phyloP scores from a whole-genome alignment of 257 asterid species.

The Ophiorrhiza pumila region DNA sequence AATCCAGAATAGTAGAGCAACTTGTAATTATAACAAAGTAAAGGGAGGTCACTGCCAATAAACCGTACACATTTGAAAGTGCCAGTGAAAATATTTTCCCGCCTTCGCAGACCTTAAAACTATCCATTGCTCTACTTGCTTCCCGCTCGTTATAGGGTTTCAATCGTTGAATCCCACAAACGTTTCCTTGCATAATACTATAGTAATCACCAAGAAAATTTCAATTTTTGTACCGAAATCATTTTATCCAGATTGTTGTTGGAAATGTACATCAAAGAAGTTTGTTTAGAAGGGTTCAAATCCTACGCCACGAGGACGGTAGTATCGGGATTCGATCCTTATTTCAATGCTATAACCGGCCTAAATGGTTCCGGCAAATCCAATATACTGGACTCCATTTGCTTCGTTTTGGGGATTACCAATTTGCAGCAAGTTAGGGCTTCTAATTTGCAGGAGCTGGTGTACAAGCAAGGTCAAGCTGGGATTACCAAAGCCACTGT shows the following conservation, averaged over 20 bases:
- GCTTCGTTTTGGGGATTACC: constrained; percentile 94
- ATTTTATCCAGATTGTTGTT: background rate
- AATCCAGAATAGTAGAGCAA: background rate
- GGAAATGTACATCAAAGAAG: constrained; percentile 72
- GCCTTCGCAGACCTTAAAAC: background rate
- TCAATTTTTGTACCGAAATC: background rate
- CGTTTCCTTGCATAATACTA: background rate
- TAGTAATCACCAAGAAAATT: too few species aligned
- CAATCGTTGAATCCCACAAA: constrained; percentile 4
- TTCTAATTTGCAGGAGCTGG: constrained; percentile 95
- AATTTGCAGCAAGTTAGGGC: constrained; percentile 99
- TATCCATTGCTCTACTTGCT: too few species aligned
- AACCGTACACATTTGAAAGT: background rate
- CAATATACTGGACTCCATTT: constrained; percentile 93
- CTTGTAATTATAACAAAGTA: background rate
- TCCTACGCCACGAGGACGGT: constrained; percentile 94
- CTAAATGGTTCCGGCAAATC: constrained; percentile 96
- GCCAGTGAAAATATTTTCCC: background rate
- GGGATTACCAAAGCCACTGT: constrained; percentile 98
- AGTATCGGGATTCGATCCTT: constrained; percentile 89
- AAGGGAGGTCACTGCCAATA: background rate
- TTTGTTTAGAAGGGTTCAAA: constrained; percentile 93
- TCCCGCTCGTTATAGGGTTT: too few species aligned
- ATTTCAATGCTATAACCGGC: constrained; percentile 93
- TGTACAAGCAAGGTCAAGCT: constrained; percentile 99